phyloP scores from a whole-genome alignment of 1,284 basidiomycete genomes.

The Fomitopsis pinicola region DNA sequence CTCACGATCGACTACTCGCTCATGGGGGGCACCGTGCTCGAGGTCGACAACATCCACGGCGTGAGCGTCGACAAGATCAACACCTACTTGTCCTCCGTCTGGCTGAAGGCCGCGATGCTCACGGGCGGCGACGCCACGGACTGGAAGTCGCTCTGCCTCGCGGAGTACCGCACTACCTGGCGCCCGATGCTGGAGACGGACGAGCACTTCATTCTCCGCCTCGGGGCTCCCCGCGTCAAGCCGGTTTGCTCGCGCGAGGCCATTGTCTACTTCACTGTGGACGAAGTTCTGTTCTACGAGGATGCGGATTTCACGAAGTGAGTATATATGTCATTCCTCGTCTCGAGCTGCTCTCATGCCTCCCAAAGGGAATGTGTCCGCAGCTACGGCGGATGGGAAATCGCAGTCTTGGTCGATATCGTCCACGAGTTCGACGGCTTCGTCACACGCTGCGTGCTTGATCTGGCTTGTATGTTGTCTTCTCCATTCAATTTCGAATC shows the following conservation, averaged over 20 bases:
- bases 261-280: constrained; percentile 26
- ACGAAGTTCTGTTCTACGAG: constrained; percentile 25
- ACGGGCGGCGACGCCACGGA: constrained; percentile 12
- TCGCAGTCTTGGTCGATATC: constrained; percentile 28
- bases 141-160: constrained; percentile 18
- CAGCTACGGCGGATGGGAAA: constrained; percentile 23
- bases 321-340: background rate
- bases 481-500: background rate
- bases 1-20: constrained; percentile 25
- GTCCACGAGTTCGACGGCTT: constrained; percentile 17
- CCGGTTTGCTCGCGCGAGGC: constrained; percentile 29
- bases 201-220: constrained; percentile 23
- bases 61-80: constrained; percentile 28
- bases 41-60: constrained; percentile 21
- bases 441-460: constrained; percentile 20
- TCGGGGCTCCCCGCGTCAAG: constrained; percentile 26
- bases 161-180: constrained; percentile 24
- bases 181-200: constrained; percentile 10
- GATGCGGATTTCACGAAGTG: constrained; percentile 21
- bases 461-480: constrained; percentile 22
- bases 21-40: constrained; percentile 5
- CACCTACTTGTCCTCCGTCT: constrained; percentile 24
- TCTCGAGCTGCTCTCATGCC: background rate
- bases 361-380: constrained; percentile 7
- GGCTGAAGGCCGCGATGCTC: constrained; percentile 28